These are phyloP conservation scores for Thelonectria discophora DNA, from an alignment of 2,329 filamentous ascomycete genomes.

Conservation along the genomic window DNA sequence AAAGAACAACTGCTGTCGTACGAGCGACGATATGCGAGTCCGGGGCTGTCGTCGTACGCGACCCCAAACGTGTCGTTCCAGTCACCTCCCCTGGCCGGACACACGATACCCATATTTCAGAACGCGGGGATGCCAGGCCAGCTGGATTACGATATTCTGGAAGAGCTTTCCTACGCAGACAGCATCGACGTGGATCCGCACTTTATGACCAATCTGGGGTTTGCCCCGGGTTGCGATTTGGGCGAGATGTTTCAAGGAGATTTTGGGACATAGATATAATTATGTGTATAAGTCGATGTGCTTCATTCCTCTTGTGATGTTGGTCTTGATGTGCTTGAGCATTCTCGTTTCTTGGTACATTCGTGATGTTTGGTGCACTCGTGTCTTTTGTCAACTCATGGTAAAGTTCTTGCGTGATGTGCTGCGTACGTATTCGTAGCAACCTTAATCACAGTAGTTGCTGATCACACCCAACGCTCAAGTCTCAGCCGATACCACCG, in stretches of 20 bases:
- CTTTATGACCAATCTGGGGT: constrained; percentile 74
- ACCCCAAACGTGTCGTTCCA: constrained; percentile 40
- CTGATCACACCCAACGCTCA: no score
- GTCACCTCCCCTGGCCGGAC: constrained; percentile 33
- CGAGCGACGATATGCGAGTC: constrained; percentile 36
- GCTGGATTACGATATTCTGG: constrained; percentile 61
- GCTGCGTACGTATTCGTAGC: no score
- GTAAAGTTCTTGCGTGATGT: no score
- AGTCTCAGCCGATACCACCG: no score
- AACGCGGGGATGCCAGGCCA: constrained; percentile 35
- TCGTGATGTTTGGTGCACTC: no score
- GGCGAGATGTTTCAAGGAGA: constrained; percentile 59
- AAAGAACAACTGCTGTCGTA: constrained; percentile 29
- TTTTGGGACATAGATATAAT: constrained; percentile 46
- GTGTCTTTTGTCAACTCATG: no score
- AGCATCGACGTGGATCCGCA: constrained; percentile 64
- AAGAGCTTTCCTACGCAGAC: constrained; percentile 60
- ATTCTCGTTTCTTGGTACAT: no score
- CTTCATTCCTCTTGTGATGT: no score
- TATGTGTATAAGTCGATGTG: no score
- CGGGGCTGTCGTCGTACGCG: constrained; percentile 36
- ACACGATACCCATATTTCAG: constrained; percentile 34
- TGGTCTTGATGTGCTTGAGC: no score
- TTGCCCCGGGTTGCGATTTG: constrained; percentile 68
- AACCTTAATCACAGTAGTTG: no score